A percentile compares a stretch with the other conserved stretches of the same genome.
phyloP scores from a whole-genome alignment of 441 rosid species.

The Mallotus repandus region DNA sequence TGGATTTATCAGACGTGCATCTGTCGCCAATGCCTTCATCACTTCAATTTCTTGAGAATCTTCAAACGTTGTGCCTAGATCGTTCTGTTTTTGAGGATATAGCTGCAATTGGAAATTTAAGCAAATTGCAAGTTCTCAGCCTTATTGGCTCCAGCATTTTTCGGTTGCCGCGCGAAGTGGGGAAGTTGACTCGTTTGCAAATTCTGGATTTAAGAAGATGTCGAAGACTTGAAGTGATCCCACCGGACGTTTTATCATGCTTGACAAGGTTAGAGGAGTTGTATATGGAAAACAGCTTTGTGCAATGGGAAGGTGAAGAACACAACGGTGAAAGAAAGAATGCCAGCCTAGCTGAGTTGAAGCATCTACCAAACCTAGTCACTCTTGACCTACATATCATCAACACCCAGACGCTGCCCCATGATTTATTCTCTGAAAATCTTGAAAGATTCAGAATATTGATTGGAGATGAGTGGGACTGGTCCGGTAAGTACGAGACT shows the following conservation, averaged over 20 bases:
- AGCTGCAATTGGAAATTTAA: too few species aligned
- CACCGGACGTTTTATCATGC: slow-evolving; percentile 13
- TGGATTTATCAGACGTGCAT: too few species aligned
- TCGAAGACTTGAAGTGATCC: not conserved
- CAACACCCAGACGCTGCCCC: slow-evolving; percentile 17
- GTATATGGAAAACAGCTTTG: slow-evolving; percentile 6
- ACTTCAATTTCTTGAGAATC: too few species aligned
- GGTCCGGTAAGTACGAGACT: not conserved
- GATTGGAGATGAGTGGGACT: slow-evolving; percentile 18
- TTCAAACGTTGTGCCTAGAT: too few species aligned
- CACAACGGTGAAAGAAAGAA: not conserved
- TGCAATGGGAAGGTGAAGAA: slow-evolving; percentile 15
- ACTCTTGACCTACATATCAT: slow-evolving; percentile 19
- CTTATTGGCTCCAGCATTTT: too few species aligned
- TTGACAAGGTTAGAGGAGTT: slow-evolving; percentile 16
- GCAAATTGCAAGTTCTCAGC: too few species aligned
- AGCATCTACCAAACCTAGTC: slow-evolving; percentile 4
- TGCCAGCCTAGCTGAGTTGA: slow-evolving; percentile 18
- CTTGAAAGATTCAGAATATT: slow-evolving; percentile 1
- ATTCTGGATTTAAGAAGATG: slow-evolving; percentile 16
- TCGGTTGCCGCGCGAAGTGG: too few species aligned
- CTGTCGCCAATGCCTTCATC: too few species aligned
- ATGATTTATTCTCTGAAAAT: slow-evolving; percentile 4
- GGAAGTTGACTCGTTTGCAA: not conserved
- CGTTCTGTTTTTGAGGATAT: too few species aligned